phyloP scores from a whole-genome alignment of 2,329 filamentous ascomycete species.

The Berkeleyomyces basicola region DNA sequence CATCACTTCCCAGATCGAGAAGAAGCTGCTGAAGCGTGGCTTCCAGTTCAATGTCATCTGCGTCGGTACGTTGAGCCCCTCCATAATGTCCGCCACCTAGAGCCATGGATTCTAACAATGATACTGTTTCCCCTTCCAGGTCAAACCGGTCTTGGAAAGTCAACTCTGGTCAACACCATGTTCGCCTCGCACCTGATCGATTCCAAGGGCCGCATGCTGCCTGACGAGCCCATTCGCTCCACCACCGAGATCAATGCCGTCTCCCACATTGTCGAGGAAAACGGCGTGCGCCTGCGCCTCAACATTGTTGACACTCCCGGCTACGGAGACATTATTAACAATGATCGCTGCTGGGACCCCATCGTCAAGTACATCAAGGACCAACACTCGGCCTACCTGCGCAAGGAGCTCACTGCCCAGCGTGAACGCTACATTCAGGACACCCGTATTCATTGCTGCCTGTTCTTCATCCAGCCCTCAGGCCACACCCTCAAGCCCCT shows the following conservation, averaged over 20 bases:
- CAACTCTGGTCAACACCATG: conserved; percentile 98
- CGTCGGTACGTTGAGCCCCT: conserved; percentile 58
- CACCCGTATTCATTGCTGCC: conserved; percentile 96
- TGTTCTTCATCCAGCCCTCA: conserved; percentile 99
- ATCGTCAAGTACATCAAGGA: conserved; percentile 99
- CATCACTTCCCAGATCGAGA: conserved; percentile 98
- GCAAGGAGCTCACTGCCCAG: conserved; percentile 98
- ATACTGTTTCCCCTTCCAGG: conserved; percentile 36
- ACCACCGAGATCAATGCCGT: conserved; percentile 97
- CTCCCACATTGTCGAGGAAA: conserved; percentile 98
- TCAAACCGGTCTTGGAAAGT: conserved; percentile 97
- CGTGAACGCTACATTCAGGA: conserved; percentile 98
- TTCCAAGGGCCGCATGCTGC: conserved; percentile 86
- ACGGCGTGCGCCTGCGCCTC: conserved; percentile 87
- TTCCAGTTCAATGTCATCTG: conserved; percentile 99
- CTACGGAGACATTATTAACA: conserved; percentile 98
- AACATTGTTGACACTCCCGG: conserved; percentile 99
- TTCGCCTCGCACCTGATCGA: conserved; percentile 99
- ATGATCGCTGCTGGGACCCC: conserved; percentile 99
- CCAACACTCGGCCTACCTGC: conserved; percentile 96
- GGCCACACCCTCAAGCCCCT: conserved; percentile 98
- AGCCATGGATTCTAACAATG: neutral
- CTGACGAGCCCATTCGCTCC: conserved; percentile 81
- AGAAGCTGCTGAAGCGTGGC: conserved; percentile 97
- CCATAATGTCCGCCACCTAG: neutral